Evolutionary conservation across 345 rosid species (phyloP), one percentile per base, ranked within the genome.

Genomic region (Trapa bicornis): DNA sequence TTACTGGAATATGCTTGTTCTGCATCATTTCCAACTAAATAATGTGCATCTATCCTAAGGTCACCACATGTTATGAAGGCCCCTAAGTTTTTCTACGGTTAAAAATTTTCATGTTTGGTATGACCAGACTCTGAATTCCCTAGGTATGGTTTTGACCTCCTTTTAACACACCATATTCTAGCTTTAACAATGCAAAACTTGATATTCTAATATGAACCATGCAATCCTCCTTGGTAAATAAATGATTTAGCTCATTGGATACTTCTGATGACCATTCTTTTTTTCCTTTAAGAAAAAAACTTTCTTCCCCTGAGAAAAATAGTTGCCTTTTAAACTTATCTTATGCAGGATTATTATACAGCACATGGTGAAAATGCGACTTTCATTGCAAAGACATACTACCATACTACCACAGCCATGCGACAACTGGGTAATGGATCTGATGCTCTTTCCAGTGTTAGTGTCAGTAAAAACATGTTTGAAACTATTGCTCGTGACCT

Each of bases 281-380:
- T 67, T 41, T n/a, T 47, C 37, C 8, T 3, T 45, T 9, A 45
- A 15, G 33, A 17, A 32, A 36, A 50, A 48, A 38, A 32, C 17
- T 52, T 47, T 11, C 11, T 45, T 70, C 32, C 16, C 1, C 17
- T 0, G 29, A 39, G 64, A 38, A 67, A 35, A 62, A 70, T 67
- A 61, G 64, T 42, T 68, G 36, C 35, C 4, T 54, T 54, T n/a
- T 8, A 17, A 54, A 54, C 60, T 15, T 54, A 35, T 15, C 7
- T 54, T 35, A 1, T 78, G 78, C 81, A 94, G 99, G 99, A 91
- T 69, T 94, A 89, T 76, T 94, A 83, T 69, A 91, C 97, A 47
- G 88, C 95, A 47, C 97, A 94, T 78, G 99, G 93, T 39, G 92
- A 91, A 63, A 81, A 85, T 79, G 96, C 99, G n/a, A 76, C 78